Evolutionary conservation across 768 basidiomycete genomes (phyloP), one percentile per base, ranked within the genome.

Genomic region (Butyriboletus loyo): DNA sequence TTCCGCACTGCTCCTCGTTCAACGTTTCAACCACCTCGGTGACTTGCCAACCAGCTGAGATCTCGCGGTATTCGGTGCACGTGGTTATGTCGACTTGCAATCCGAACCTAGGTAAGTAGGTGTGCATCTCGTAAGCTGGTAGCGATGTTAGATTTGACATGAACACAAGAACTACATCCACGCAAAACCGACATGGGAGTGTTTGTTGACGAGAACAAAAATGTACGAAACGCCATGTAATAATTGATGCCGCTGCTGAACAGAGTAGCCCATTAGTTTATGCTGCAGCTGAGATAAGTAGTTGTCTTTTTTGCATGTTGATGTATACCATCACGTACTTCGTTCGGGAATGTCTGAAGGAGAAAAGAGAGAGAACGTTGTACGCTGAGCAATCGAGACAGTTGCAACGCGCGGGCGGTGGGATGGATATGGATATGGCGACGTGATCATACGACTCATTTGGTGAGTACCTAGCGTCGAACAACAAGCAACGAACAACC

Each of bases 291-390:
- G 38, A 46, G 24, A 10, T 15, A 14, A 22, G 43, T 50, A 38
- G n/a, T 38, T 19, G 15, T 1, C 5, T 10, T 14, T 13, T 65
- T n/a, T 57, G 56, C 51, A 55, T 62, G 4, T 3, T 44, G 13
- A 25, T 52, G 34, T 63, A 56, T 46, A 60, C 63, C 1, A 27
- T 56, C 54, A 56, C 42, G 31, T 66, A 58, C 34, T 28, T 62
- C 27, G 13, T 56, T 8, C 54, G 65, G 27, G 42, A 49, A 43
- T 52, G 17, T 24, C 41, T 44, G n/a, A 62, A 58, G 50, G 60
- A 66, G 19, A 50, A 3, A 28, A 65, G 66, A 36, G 64, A 65
- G 34, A 39, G 52, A 30, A 47, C 14, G 46, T 19, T 60, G n/a
- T 42, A 67, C 31, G 21, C 17, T 17, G 60, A 56, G n/a, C 52